phyloP scores from a whole-genome alignment of 495 filamentous ascomycete species.

The Lasiosphaeria miniovina region DNA sequence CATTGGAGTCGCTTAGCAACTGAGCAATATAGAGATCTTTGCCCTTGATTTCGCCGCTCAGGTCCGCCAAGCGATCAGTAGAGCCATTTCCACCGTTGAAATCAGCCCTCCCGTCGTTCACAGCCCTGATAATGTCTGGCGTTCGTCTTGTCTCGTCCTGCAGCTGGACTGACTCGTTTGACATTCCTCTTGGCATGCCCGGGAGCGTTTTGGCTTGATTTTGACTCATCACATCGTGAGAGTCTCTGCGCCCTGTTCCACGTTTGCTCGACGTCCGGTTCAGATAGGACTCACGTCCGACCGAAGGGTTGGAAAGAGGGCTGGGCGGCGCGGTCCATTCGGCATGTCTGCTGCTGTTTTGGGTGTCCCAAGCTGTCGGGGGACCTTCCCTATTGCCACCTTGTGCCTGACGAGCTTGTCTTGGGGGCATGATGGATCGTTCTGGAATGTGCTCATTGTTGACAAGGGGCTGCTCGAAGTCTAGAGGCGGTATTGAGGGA shows the following conservation, averaged over 20 bases:
- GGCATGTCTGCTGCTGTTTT: not conserved
- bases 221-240: not conserved
- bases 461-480: not conserved
- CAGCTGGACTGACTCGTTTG: too few species aligned
- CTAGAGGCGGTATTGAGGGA: not conserved
- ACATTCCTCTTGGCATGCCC: not conserved
- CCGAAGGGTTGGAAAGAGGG: not conserved
- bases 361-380: not conserved
- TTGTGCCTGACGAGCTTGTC: not conserved
- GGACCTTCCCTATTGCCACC: not conserved
- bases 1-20: not conserved
- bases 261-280: not conserved
- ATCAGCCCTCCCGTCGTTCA: not conserved
- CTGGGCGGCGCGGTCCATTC: not conserved
- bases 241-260: not conserved
- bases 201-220: not conserved
- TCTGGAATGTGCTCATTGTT: not conserved
- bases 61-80: not conserved
- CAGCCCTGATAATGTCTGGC: not conserved
- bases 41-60: constrained; percentile 1
- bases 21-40: not conserved
- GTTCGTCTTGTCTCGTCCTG: too few species aligned
- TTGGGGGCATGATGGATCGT: not conserved
- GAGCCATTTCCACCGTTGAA: not conserved
- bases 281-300: not conserved